These are phyloP conservation scores for Penicillium steckii DNA, from an alignment of 495 filamentous ascomycete genomes.

Conservation along the genomic window DNA sequence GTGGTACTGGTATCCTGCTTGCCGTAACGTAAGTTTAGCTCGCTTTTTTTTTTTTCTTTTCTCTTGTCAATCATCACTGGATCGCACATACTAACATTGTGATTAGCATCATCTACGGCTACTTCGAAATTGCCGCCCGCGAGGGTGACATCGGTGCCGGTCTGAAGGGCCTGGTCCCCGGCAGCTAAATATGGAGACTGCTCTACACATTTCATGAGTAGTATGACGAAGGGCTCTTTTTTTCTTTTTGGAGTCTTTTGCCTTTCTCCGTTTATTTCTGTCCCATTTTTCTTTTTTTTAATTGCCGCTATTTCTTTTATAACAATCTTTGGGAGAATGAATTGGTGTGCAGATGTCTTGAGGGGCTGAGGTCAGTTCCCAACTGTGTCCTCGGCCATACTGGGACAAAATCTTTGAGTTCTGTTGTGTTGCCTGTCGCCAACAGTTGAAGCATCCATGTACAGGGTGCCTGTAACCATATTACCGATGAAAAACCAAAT, in stretches of 20 bases:
- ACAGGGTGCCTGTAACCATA: conserved; percentile 31
- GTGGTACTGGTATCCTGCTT: conserved; percentile 94
- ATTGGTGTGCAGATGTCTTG: conserved; percentile 11
- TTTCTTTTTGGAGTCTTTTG: conserved; percentile 16
- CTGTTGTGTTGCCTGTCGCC: background rate
- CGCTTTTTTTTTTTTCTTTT: too few relatives aligned
- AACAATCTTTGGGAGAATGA: conserved; percentile 21
- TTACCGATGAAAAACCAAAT: conserved; percentile 22
- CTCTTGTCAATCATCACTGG: background rate
- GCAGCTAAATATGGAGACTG: conserved; percentile 39
- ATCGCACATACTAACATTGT: conserved; percentile 18
- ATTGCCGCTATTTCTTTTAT: conserved; percentile 26
- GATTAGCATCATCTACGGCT: conserved; percentile 91
- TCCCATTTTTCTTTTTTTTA: conserved; percentile 16
- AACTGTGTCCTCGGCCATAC: too few relatives aligned
- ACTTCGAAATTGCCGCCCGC: conserved; percentile 98
- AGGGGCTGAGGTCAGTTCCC: background rate
- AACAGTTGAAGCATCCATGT: conserved; percentile 13
- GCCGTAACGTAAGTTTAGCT: conserved; percentile 94
- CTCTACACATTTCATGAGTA: conserved; percentile 30
- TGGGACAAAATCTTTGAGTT: background rate
- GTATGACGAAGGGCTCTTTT: conserved; percentile 30
- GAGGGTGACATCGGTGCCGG: conserved; percentile 88
- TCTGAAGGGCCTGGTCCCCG: conserved; percentile 81
- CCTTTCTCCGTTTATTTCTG: conserved; percentile 25